A percentile compares a stretch with the other conserved stretches of the same genome.
Evolutionary conservation across 208 protist genomes (phyloP).

Genomic region (Tritrichomonas musculus): DNA sequence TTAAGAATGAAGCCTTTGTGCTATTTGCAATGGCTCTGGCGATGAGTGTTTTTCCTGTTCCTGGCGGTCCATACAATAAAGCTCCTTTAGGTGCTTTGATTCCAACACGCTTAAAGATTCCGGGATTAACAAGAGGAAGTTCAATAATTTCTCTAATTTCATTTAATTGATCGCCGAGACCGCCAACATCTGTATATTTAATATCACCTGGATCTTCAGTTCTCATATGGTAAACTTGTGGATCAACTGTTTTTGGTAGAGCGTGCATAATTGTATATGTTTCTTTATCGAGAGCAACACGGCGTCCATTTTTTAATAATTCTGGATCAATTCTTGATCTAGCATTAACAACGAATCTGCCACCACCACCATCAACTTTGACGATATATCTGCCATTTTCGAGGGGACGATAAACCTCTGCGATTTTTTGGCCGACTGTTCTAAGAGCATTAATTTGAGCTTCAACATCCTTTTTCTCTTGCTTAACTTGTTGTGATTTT

Average conservation of each 20-base stretch:
- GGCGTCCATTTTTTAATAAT: constrained; percentile 79
- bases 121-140: constrained; percentile 95
- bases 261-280: constrained; percentile 97
- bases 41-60: constrained; percentile 80
- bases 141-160: constrained; percentile 94
- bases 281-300: constrained; percentile 97
- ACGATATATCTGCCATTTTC: constrained; percentile 88
- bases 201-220: constrained; percentile 80
- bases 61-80: constrained; percentile 90
- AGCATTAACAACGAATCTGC: constrained; percentile 94
- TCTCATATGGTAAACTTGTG: constrained; percentile 97
- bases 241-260: constrained; percentile 95
- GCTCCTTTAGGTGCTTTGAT: constrained; percentile 97
- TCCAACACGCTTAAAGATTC: constrained; percentile 95
- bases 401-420: constrained; percentile 91
- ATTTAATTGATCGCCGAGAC: constrained; percentile 91
- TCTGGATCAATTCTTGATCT: constrained; percentile 69
- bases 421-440: constrained; percentile 94
- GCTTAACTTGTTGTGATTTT: too few relatives aligned
- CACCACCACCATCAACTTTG: constrained; percentile 93
- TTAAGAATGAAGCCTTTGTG: constrained; percentile 93
- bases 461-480: constrained; percentile 55
- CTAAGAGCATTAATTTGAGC: constrained; percentile 93
- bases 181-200: constrained; percentile 88
- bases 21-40: constrained; percentile 94